phyloP scores from a whole-genome alignment of 352 stramenopile species.

The Bremia lactucae region DNA sequence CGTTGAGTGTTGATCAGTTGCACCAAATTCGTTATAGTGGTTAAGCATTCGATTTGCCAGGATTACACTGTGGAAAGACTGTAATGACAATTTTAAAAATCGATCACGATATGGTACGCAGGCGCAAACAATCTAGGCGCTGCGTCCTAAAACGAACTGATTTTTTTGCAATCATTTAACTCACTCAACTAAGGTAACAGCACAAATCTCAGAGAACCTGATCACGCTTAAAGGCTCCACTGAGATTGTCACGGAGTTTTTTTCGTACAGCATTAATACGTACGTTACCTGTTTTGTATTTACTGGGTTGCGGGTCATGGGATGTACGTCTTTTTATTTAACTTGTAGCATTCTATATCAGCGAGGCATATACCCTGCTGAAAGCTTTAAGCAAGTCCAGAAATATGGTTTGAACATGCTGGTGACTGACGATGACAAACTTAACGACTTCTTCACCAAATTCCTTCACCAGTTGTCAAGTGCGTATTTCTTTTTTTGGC shows the following conservation, averaged over 20 bases:
- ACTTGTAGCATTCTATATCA: slow-evolving; percentile 86
- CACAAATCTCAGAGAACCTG: slow-evolving; percentile 81
- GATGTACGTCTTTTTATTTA: slow-evolving; percentile 3
- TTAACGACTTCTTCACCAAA: slow-evolving; percentile 92
- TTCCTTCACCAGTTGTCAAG: slow-evolving; percentile 87
- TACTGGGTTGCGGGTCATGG: neutral
- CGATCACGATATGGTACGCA: slow-evolving; percentile 11
- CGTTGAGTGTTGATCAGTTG: slow-evolving; percentile 14
- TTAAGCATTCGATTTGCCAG: slow-evolving; percentile 15
- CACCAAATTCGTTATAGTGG: slow-evolving; percentile 19
- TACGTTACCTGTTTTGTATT: slow-evolving; percentile 15
- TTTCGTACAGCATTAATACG: slow-evolving; percentile 98
- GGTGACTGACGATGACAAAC: slow-evolving; percentile 93
- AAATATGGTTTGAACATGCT: slow-evolving; percentile 99
- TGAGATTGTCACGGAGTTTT: slow-evolving; percentile 99
- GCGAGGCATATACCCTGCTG: slow-evolving; percentile 96
- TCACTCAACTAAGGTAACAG: slow-evolving; percentile 32
- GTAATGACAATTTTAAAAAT: slow-evolving; percentile 12
- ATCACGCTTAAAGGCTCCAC: slow-evolving; percentile 99
- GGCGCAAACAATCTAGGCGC: neutral
- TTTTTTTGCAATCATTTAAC: neutral
- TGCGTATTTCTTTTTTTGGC: too few relatives aligned
- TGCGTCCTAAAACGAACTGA: neutral
- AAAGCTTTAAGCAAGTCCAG: slow-evolving; percentile 94
- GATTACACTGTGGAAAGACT: too few relatives aligned